Conservation (phyloP, 441 rosid genomes). For the Manihot esculenta region DNA sequence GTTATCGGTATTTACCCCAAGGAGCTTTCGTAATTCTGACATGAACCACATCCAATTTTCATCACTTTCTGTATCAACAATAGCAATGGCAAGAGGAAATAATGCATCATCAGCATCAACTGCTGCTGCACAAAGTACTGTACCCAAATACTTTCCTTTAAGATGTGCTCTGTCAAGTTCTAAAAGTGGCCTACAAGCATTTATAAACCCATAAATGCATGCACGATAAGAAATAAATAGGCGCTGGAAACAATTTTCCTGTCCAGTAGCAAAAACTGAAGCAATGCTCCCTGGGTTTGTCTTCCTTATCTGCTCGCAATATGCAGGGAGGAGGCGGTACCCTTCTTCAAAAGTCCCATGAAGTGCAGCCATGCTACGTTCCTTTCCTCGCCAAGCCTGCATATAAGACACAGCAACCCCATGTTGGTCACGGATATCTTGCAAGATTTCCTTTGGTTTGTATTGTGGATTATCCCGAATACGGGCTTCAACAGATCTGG, state of each 20-base stretch:
- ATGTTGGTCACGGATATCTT: slow-evolving; percentile 86
- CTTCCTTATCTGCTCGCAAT: slow-evolving; percentile 79
- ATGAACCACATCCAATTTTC: slow-evolving; percentile 99
- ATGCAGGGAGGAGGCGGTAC: slow-evolving; percentile 76
- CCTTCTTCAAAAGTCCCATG: slow-evolving; percentile 98
- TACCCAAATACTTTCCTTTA: slow-evolving; percentile 89
- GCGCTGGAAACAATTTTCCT: slow-evolving; percentile 87
- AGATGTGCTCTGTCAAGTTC: slow-evolving; percentile 89
- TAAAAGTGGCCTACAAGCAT: slow-evolving; percentile 88
- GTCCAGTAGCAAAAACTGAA: slow-evolving; percentile 73
- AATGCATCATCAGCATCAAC: slow-evolving; percentile 81
- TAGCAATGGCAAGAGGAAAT: slow-evolving; percentile 78
- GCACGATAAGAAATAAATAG: slow-evolving; percentile 86
- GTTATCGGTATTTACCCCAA: slow-evolving; percentile 83
- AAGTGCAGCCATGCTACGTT: slow-evolving; percentile 97
- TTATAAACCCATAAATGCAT: slow-evolving; percentile 79
- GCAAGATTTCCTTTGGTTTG: slow-evolving; percentile 90
- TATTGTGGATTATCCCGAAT: slow-evolving; percentile 93
- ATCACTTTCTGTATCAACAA: slow-evolving; percentile 72
- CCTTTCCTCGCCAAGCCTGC: slow-evolving; percentile 99
- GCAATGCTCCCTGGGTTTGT: slow-evolving; percentile 89
- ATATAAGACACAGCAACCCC: slow-evolving; percentile 97
- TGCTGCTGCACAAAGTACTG: slow-evolving; percentile 81
- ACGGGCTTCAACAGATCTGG: slow-evolving; percentile 89
- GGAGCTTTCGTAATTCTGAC: slow-evolving; percentile 87